A percentile compares a stretch with the other conserved stretches of the same genome.
Evolutionary conservation across 164 flowering plant genomes (phyloP).

Genomic region (Liquidambar formosana): DNA sequence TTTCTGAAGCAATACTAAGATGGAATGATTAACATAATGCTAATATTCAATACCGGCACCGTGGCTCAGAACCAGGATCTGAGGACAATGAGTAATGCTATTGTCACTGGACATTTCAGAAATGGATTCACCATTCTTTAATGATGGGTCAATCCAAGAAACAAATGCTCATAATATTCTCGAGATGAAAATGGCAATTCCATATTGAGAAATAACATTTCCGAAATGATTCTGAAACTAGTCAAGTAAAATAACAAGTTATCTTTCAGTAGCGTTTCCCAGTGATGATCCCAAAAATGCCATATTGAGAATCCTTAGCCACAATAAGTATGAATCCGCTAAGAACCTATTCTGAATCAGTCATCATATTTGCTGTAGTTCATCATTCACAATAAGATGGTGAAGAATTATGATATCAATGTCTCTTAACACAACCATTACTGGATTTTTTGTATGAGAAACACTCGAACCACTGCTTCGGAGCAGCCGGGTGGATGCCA

Average conservation of each 20-base stretch:
- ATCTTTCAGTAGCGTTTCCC: background rate
- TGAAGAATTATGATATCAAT: background rate
- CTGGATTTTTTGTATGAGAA: constrained; percentile 12
- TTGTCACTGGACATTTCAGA: too few species aligned
- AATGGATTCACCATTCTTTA: background rate
- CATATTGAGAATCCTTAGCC: constrained; percentile 1
- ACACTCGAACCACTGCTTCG: constrained; percentile 52
- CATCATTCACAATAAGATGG: background rate
- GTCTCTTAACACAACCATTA: background rate
- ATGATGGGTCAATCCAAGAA: background rate
- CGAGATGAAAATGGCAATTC: too few species aligned
- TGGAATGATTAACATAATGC: background rate
- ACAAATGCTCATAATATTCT: background rate
- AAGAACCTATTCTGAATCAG: background rate
- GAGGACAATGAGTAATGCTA: background rate
- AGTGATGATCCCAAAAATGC: background rate
- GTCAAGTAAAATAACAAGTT: background rate
- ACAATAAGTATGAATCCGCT: background rate
- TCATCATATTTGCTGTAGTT: background rate
- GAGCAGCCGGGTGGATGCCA: constrained; percentile 62
- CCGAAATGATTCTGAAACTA: background rate
- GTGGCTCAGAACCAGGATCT: background rate
- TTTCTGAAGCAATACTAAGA: background rate
- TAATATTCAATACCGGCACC: background rate
- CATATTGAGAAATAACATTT: too few species aligned